Conservation (phyloP, 352 stramenopile genomes). For the Pythium pyrilobum region DNA sequence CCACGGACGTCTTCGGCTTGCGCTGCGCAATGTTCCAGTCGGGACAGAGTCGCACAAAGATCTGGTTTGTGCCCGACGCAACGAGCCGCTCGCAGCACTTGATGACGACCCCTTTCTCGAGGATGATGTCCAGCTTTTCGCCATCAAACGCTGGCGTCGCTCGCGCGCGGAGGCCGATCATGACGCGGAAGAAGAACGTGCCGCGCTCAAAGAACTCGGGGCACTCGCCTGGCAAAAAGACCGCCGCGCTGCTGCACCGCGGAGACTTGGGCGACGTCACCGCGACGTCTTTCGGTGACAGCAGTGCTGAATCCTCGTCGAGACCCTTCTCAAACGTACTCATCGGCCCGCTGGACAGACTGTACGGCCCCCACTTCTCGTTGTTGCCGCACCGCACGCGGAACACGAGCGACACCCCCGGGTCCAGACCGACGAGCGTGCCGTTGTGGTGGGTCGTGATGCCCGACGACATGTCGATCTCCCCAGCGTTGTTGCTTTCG, state of each 20-base stretch:
- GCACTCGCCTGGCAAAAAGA: constrained; percentile 35
- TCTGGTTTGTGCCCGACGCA: constrained; percentile 28
- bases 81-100: constrained; percentile 35
- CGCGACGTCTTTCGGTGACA: background rate
- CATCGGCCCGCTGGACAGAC: constrained; percentile 29
- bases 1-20: constrained; percentile 1
- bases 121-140: constrained; percentile 24
- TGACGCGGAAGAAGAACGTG: constrained; percentile 32
- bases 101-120: constrained; percentile 33
- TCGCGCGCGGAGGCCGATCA: constrained; percentile 28
- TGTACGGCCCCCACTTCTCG: constrained; percentile 36
- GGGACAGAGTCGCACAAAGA: constrained; percentile 26
- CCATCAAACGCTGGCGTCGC: constrained; percentile 22
- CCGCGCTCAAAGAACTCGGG: constrained; percentile 34
- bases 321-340: constrained; percentile 22
- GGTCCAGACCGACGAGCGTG: constrained; percentile 32
- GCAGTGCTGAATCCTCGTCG: background rate
- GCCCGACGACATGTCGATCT: constrained; percentile 13
- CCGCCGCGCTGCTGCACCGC: constrained; percentile 6
- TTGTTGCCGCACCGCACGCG: constrained; percentile 31
- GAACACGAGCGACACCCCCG: constrained; percentile 28
- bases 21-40: constrained; percentile 21
- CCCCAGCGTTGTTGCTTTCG: constrained; percentile 9
- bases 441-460: constrained; percentile 25
- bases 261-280: background rate